Evolutionary conservation across 2,329 filamentous ascomycete genomes (phyloP).

Genomic region (Claviceps capensis): DNA sequence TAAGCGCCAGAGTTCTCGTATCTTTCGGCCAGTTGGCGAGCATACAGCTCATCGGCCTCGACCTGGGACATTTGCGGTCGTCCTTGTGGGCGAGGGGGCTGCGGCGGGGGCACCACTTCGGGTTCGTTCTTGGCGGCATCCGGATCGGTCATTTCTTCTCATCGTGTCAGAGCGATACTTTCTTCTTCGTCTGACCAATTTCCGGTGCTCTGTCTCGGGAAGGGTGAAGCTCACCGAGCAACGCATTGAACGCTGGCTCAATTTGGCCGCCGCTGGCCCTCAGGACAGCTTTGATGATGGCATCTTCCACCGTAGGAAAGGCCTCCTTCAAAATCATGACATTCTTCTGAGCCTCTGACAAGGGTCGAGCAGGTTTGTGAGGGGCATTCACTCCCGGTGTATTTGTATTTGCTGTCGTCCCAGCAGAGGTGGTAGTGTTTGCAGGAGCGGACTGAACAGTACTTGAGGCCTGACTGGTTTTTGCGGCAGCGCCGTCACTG

Average conservation of each 20-base stretch:
- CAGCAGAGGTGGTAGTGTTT: conserved; percentile 14
- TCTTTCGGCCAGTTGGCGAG: conserved; percentile 83
- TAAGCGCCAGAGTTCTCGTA: conserved; percentile 55
- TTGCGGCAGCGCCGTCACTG: conserved; percentile 24
- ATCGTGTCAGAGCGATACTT: neutral
- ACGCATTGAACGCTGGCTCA: conserved; percentile 88
- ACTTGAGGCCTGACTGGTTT: neutral
- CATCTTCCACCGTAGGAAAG: conserved; percentile 69
- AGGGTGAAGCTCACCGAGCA: conserved; percentile 48
- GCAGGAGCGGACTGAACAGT: conserved; percentile 8
- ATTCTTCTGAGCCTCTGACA: conserved; percentile 71
- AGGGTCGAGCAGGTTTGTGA: conserved; percentile 72
- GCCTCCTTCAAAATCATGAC: conserved; percentile 84
- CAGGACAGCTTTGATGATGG: conserved; percentile 78
- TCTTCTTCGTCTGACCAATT: no score
- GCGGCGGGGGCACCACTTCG: conserved; percentile 52
- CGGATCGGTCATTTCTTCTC: conserved; percentile 65
- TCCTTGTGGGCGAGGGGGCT: conserved; percentile 63
- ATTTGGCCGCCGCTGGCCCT: conserved; percentile 75
- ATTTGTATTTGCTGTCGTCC: conserved; percentile 12
- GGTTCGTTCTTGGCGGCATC: conserved; percentile 44
- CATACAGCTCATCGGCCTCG: conserved; percentile 82
- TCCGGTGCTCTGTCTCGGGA: neutral
- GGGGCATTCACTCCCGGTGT: conserved; percentile 34
- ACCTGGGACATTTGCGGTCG: conserved; percentile 60